Base-by-base conservation (phyloP, 164 flowering plant species). In the Annona cherimola region DNA sequence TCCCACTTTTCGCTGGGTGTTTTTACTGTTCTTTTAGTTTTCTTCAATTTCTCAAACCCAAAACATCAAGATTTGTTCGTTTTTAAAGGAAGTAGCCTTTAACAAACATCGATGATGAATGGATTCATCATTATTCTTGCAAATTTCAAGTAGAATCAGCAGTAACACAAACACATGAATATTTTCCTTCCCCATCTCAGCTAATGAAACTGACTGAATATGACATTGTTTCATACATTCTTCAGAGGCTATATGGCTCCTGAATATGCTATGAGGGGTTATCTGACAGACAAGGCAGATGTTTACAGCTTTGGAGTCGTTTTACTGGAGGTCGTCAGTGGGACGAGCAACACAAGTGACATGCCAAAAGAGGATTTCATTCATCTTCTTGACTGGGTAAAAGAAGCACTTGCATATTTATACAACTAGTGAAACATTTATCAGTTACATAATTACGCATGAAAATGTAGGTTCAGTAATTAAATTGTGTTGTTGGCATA, bases 221-320 rank as follows among this genome's bases (percentile, higher is more conserved):
- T 1, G 11, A 8, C 14, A 50, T 8, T 8, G 14, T 50, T 5
- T 2, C 14, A 50, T 50, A 11, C n/a, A n/a, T 18, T 69, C 43
- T 82, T 68, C 81, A 93, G 96, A 64, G 96, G 98, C 44, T 93
- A 93, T 69, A 91, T 93, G 96, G 98, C 98, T 69, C 98, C 96
- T 6, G 98, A 90, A 76, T 93, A 93, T 75, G 98, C 96, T 45
- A 86, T 86, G 90, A 74, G 92, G 50, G 98, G 98, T 66, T 81
- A 89, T 71, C 74, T 93, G 69, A 91, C 95, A 1, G 87, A 88
- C 61, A 93, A 93, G 78, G 98, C 98, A 71, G 98, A 93, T 76
- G 89, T 93, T 26, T 93, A 93, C 76, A 92, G 98, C 74, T 92
- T 86, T 63, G 94, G 98, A 72, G 61, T 92, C 50, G 93, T 92